Conservation (phyloP, 2,329 filamentous ascomycete species). For the Cadophora gregata region DNA sequence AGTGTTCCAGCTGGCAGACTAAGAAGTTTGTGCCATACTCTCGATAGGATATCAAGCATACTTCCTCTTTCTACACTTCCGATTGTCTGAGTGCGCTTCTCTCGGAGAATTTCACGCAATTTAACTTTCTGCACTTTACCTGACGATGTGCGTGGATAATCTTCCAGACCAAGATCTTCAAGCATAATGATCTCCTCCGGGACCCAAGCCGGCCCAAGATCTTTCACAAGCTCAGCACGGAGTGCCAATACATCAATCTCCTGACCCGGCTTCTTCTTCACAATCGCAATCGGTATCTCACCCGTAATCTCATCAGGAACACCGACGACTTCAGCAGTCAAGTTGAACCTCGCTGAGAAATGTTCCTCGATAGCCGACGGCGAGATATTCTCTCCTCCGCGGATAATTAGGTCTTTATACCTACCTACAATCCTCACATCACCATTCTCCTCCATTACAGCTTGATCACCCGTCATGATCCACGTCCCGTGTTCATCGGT, state of each 20-base stretch:
- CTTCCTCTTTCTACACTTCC: background rate
- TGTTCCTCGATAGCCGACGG: conserved; percentile 78
- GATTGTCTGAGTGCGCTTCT: background rate
- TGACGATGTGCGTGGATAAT: conserved; percentile 89
- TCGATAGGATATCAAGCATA: conserved; percentile 15
- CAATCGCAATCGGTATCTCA: conserved; percentile 83
- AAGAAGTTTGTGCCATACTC: conserved; percentile 23
- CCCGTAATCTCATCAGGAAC: conserved; percentile 82
- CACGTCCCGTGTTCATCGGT: conserved; percentile 55
- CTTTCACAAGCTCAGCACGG: conserved; percentile 51
- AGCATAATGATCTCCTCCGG: conserved; percentile 76
- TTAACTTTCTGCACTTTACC: conserved; percentile 98
- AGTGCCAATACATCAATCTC: conserved; percentile 21
- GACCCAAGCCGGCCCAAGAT: conserved; percentile 58
- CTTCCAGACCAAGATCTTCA: conserved; percentile 81
- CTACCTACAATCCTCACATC: conserved; percentile 86
- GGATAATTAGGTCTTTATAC: conserved; percentile 93
- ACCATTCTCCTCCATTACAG: conserved; percentile 78
- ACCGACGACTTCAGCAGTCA: conserved; percentile 79
- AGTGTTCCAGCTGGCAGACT: conserved; percentile 21
- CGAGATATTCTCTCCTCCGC: conserved; percentile 92
- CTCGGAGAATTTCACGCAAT: conserved; percentile 50
- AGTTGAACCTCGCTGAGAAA: conserved; percentile 55
- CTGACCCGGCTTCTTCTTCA: conserved; percentile 47
- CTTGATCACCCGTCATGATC: conserved; percentile 94